Base-by-base conservation (phyloP, 768 basidiomycete genomes). In the Boletus insuetus region DNA sequence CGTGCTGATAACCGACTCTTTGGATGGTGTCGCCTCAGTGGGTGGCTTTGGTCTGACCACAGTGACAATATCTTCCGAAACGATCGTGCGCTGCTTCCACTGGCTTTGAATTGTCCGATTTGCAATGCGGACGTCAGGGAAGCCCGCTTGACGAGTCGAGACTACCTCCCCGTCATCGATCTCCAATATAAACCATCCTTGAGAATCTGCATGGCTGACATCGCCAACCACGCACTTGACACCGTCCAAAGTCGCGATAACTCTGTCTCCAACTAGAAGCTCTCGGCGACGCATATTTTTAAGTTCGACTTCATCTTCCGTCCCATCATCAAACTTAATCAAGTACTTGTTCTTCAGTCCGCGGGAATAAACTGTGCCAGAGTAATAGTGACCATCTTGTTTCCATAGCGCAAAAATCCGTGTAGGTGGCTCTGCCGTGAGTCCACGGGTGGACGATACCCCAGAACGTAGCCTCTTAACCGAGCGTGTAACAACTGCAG, bases 361-460 rank as follows among this genome's bases (percentile, higher is more conserved):
- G 58, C 57, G 55, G 17, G 75, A 73, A 50, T 82, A 64, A 26
- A 88, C 76, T 35, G 69, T 75, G 16, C 88, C 91, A 17, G 82
- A 69, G 64, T 84, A 87, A 70, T 77, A 92, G 60, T 78, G 77
- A 4, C 77, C 79, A 46, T 83, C 82, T 43, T 72, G 69, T 57
- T 75, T 80, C 87, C 87, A 89, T 12, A 85, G 64, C 10, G 86
- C 88, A 60, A 87, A 84, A n/a, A 91, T 85, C 6, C 82, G 81
- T 13, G 84, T 86, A 20, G 79, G 73, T 7, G 58, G 53, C 38
- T 63, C 61, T 31, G 37, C 42, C 16, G 58, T 34, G 32, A 48
- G 39, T 19, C 51, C 58, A 37, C 62, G 64, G 11, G 46, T 51
- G 34, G 71, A 67, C 14, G 70, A 69, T 17, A 60, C 31, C n/a